Evolutionary conservation across 257 asterid species (phyloP).

Genomic region (Solanum paucissectum): DNA sequence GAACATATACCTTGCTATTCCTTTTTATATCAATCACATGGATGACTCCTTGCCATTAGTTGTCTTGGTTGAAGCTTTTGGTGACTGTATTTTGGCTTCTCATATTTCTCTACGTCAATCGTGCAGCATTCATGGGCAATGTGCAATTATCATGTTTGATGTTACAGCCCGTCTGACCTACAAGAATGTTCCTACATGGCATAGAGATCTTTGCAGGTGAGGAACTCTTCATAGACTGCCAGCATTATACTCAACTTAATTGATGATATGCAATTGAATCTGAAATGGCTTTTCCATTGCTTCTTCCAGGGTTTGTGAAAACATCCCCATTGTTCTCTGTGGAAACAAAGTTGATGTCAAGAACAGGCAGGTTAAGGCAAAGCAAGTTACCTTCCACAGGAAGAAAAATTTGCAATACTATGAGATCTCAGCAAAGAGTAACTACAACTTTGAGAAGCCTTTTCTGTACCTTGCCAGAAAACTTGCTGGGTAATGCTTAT

Average conservation of each 20-base stretch:
- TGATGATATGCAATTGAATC: background rate
- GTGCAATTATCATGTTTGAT: constrained; percentile 88
- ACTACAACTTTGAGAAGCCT: constrained; percentile 83
- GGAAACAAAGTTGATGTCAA: constrained; percentile 93
- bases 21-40: background rate
- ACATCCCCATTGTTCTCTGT: constrained; percentile 78
- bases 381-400: constrained; percentile 87
- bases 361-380: constrained; percentile 88
- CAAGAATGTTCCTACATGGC: constrained; percentile 94
- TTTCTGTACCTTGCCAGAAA: constrained; percentile 80
- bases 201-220: constrained; percentile 90
- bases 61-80: background rate
- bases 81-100: background rate
- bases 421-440: constrained; percentile 84
- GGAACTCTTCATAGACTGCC: background rate
- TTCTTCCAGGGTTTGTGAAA: constrained; percentile 57
- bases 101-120: background rate
- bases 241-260: background rate
- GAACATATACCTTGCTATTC: background rate
- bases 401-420: constrained; percentile 83
- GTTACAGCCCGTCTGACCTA: constrained; percentile 88
- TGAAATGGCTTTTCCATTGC: background rate
- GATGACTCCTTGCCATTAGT: background rate
- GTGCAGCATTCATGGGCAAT: constrained; percentile 87
- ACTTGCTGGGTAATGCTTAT: constrained; percentile 60